Evolutionary conservation across 148 eudicot species (phyloP).

Genomic region (Rhododendron kiyosumense): DNA sequence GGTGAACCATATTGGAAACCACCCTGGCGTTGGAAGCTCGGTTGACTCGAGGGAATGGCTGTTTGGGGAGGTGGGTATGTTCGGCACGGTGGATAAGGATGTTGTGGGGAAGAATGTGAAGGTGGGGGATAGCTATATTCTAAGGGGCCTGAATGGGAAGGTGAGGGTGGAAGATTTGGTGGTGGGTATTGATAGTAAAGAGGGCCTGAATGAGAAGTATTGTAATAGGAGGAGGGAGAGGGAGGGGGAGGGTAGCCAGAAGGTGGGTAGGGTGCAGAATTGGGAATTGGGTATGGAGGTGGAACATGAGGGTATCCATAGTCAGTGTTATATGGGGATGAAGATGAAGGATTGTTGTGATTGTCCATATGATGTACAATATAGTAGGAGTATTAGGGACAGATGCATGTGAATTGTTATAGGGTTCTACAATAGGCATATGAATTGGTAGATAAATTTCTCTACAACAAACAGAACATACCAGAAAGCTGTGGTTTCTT

Average conservation of each 20-base stretch:
- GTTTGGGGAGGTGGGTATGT: conserved; percentile 10
- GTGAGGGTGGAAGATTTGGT: conserved; percentile 18
- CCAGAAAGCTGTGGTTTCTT: not conserved
- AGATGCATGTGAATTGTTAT: not conserved
- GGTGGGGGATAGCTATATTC: conserved; percentile 22
- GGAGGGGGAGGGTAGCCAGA: conserved; percentile 26
- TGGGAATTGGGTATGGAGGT: conserved; percentile 32
- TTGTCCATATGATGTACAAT: conserved; percentile 31
- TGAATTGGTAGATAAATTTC: not conserved
- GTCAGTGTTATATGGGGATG: conserved; percentile 27
- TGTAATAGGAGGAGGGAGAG: conserved; percentile 17
- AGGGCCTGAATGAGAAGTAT: conserved; percentile 22
- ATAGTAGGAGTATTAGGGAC: not conserved
- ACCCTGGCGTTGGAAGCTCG: conserved; percentile 34
- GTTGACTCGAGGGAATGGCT: conserved; percentile 21
- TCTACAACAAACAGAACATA: not conserved
- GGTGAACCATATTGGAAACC: conserved; percentile 42
- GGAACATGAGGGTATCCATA: conserved; percentile 42
- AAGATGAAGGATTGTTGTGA: conserved; percentile 33
- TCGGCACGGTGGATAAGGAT: conserved; percentile 8
- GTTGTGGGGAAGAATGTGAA: conserved; percentile 26
- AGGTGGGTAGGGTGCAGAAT: conserved; percentile 23
- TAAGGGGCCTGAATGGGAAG: conserved; percentile 24
- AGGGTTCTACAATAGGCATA: not conserved
- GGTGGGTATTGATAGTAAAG: conserved; percentile 26